Evolutionary conservation across 345 rosid species (phyloP), one percentile per base, ranked within the genome.

Genomic region (Lagerstroemia speciosa): DNA sequence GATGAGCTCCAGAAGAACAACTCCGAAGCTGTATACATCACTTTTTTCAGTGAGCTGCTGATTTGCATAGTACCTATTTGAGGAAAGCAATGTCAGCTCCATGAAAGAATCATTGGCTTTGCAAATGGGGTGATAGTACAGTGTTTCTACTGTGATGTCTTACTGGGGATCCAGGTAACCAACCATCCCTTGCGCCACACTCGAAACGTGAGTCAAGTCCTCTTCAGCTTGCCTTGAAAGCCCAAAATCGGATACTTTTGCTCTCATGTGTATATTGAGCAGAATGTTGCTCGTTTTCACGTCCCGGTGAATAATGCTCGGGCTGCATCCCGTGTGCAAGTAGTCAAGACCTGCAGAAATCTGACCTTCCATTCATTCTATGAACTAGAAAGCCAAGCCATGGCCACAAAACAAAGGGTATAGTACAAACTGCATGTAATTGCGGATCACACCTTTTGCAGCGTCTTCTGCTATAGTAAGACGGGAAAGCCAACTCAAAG

Each of bases 121-220:
- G 71, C 62, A 40, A 4, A 34, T 53, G 45, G 29, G 6, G 29
- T 58, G 30, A 58, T 14, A 14, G 20, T 58, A 7, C 32, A n/a
- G 29, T 2, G 19, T 10, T n/a, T 26, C 9, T 58, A 34, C 14
- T 14, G 30, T 27, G 38, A 3, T 60, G 72, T 66, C 85, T 83
- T 89, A 94, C 99, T 88, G 91, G 55, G 99, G 99, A 75, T 95
- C 98, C 27, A 92, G 87, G 82, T 95, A 92, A 73, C 99, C 99
- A 0, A 92, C 91, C 0, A 98, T 90, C 48, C 98, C 99, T 74
- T 90, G 81, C 2, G 96, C 98, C n/a, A 83, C 89, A 50, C 99
- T 95, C 24, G 99, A 92, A 55, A 92, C 76, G 38, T 92, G 97
- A 55, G 99, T 88, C 65, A 92, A 75, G 75, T 92, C 99, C 60